These are phyloP conservation scores for Lasiosphaeria miniovina DNA, from an alignment of 495 filamentous ascomycete species.

Conservation along the genomic window DNA sequence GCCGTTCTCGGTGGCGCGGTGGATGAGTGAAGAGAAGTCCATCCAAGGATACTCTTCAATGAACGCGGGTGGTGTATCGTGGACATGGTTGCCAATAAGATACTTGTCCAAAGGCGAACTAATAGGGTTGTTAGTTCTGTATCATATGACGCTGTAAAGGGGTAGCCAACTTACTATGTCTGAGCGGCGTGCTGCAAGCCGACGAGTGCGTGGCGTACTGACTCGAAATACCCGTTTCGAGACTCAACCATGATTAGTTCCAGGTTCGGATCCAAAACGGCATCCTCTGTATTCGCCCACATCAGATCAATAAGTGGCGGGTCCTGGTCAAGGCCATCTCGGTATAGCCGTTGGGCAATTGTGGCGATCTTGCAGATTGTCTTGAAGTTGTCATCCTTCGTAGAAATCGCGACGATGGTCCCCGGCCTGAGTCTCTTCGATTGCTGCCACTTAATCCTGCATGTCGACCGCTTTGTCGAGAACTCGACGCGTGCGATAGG, in stretches of 20 bases:
- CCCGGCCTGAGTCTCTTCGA: constrained; percentile 70
- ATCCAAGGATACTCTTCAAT: constrained; percentile 29
- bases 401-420: constrained; percentile 66
- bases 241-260: constrained; percentile 80
- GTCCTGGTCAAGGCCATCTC: constrained; percentile 53
- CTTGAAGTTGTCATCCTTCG: constrained; percentile 60
- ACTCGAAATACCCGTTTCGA: constrained; percentile 69
- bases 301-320: constrained; percentile 76
- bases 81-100: constrained; percentile 39
- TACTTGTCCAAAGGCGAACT: constrained; percentile 38
- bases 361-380: constrained; percentile 67
- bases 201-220: constrained; percentile 64
- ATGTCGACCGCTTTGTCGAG: constrained; percentile 61
- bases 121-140: background rate
- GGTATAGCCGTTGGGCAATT: constrained; percentile 66
- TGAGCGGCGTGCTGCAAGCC: constrained; percentile 68
- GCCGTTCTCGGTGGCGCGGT: constrained; percentile 1
- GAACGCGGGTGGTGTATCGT: constrained; percentile 32
- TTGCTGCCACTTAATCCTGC: constrained; percentile 72
- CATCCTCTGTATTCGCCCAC: constrained; percentile 60
- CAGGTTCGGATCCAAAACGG: constrained; percentile 62
- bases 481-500: constrained; percentile 68
- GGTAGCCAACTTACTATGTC: constrained; percentile 47
- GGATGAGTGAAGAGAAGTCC: constrained; percentile 35
- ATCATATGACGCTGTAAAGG: background rate